Base-by-base conservation (phyloP, 805 yeast genomes). In the Metschnikowia santaceciliae region DNA sequence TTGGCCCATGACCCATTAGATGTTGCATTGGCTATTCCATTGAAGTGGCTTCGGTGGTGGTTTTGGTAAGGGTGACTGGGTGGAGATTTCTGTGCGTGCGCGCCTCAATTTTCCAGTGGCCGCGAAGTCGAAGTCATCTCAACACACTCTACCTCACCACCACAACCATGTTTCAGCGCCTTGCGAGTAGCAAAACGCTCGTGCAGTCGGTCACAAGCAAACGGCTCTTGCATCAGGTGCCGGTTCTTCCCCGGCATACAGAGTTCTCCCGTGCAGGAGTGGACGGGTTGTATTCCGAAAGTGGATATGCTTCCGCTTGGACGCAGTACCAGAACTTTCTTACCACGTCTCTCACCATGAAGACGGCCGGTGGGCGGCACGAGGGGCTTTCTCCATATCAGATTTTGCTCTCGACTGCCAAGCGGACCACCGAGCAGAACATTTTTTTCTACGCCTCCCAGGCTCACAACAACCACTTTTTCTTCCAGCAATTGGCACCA, bases 381-480 rank as follows among this genome's bases (percentile, higher is more conserved):
- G 97, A 90, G 67, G 78, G 86, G 6, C 81, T 87, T 64, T 71
- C 78, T 17, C 92, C 96, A 3, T 81, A 85, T 65, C 87, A 87
- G 54, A 81, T 89, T 49, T 65, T 83, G 51, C 68, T 82, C 52
- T 78, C 83, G 56, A 82, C 94, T 0, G 86, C 90, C 3, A 79
- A 80, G 60, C 80, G 82, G 55, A 75, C 87, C 32, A 80, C 82
- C 32, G 80, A 81, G 60, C 84, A 90, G 33, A 80, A 81, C 49
- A 68, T 81, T n/a, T 91, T 85, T 76, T 94, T 91, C 70, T 81
- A 78, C 62, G 97, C 98, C 2, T 88, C 96, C 4, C 96, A 88
- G 65, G 84, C 90, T 2, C 92, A 88, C 72, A 91, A 90, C 71
- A 94, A 94, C 72, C 99, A 92, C 70, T 77, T 94, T 46, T 90